phyloP scores from a whole-genome alignment of 768 basidiomycete species.

The Boletus edulis region DNA sequence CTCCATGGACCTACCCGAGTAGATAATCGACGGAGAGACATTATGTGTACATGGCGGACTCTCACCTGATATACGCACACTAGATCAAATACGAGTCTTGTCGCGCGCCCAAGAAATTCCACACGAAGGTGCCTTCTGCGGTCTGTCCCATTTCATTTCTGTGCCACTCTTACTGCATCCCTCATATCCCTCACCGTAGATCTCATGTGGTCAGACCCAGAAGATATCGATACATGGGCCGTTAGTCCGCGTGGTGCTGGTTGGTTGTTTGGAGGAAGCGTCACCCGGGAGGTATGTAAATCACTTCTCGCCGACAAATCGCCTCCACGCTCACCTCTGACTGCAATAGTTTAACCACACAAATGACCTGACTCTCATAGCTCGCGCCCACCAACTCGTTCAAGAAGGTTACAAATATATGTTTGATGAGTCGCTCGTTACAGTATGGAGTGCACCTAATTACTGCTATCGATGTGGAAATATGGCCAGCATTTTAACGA shows the following conservation, averaged over 20 bases:
- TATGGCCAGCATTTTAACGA: constrained; percentile 85
- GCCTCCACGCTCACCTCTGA: neutral
- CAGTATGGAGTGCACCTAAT: constrained; percentile 91
- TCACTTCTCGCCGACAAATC: neutral
- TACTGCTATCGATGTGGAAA: constrained; percentile 89
- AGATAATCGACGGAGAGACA: constrained; percentile 93
- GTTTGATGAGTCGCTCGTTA: constrained; percentile 91
- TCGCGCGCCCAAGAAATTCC: constrained; percentile 97
- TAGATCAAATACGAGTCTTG: constrained; percentile 91
- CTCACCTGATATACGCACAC: constrained; percentile 91
- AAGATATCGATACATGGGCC: constrained; percentile 95
- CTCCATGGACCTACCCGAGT: neutral
- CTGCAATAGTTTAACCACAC: constrained; percentile 83
- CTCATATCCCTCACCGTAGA: constrained; percentile 42
- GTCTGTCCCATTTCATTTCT: constrained; percentile 35
- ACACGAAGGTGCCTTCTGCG: constrained; percentile 98
- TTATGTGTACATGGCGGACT: constrained; percentile 96
- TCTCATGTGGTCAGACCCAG: constrained; percentile 98
- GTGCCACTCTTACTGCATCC: neutral
- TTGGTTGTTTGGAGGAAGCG: constrained; percentile 87
- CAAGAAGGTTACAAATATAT: constrained; percentile 96
- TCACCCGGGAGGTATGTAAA: constrained; percentile 71
- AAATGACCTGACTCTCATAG: constrained; percentile 83
- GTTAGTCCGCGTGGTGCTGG: constrained; percentile 96
- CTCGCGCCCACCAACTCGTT: constrained; percentile 94